Base-by-base conservation (phyloP, 2,329 filamentous ascomycete species). In the Aspergillus ochraceoroseus region DNA sequence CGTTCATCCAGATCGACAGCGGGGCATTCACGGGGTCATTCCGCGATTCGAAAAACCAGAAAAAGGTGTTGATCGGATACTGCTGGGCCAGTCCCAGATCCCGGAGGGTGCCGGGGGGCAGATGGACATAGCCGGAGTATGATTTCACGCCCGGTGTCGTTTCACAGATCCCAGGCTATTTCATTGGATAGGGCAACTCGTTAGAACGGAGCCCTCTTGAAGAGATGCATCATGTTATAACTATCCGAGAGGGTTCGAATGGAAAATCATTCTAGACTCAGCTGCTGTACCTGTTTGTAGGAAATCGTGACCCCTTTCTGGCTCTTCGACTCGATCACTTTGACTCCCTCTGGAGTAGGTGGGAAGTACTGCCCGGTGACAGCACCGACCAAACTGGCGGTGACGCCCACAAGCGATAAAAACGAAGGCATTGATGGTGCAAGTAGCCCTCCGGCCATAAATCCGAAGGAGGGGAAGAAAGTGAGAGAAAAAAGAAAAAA, bases 41-140 rank as follows among this genome's bases (percentile, higher is more conserved):
- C 5, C 75, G 67, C 5, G 77, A 67, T 51, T 80, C 77, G 51
- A 82, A 75, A 54, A 80, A 82, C 76, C 77, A 79, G 61, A 82
- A 83, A 60, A 80, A 82, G 34, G 75, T 80, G 53, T 79, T 79
- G 49, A 79, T 77, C 2, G 72, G 67, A 49, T 79, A 79, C 41
- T 75, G 58, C 49, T 78, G 75, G 23, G 61, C 51, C 17, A 66
- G 62, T 22, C 56, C 48, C 3, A 67, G 48, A 32, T 72, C 59
- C 19, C 57, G 49, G 30, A 68, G 49, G 1, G 68, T 62, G 18
- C 65, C 66, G 2, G 70, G 68, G 1, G 75, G 74, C 3, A 81
- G 66, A 56, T 76, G 71, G 9, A 81, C 72, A 47, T 80, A 81
- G 22, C 78, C 77, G 0, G 73, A 72, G 59, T 79, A 83, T 20